These are phyloP conservation scores for Achlya hypogyna DNA, from an alignment of 352 stramenopile genomes.

Conservation along the genomic window DNA sequence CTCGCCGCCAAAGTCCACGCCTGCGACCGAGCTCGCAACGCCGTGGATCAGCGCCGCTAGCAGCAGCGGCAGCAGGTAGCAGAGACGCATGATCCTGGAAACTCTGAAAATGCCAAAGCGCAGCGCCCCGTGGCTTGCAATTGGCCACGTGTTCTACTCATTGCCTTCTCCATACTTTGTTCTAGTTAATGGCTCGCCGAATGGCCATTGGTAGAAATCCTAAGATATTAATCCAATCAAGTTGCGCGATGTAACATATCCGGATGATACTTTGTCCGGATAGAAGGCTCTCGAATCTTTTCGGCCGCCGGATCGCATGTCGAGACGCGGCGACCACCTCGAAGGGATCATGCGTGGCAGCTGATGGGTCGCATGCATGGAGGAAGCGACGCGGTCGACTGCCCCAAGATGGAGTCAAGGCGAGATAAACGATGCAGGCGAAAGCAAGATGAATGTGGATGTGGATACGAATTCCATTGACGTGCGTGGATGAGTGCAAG, in stretches of 20 bases:
- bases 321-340: not conserved
- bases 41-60: no score
- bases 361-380: no score
- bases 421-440: not conserved
- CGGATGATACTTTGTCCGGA: not conserved
- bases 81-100: not conserved
- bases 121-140: not conserved
- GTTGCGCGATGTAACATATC: not conserved
- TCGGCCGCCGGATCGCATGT: not conserved
- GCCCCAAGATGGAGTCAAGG: no score
- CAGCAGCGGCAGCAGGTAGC: not conserved
- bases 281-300: not conserved
- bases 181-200: not conserved
- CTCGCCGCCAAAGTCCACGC: conserved; percentile 94
- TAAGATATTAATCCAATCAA: not conserved
- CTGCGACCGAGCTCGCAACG: conserved; percentile 32
- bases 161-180: not conserved
- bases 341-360: not conserved
- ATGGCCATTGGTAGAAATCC: not conserved
- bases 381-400: no score
- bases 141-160: not conserved
- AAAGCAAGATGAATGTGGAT: not conserved
- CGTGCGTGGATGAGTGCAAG: not conserved
- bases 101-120: not conserved
- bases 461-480: not conserved